These are phyloP conservation scores for Margaritispora aquatica DNA, from an alignment of 495 filamentous ascomycete species.

Conservation along the genomic window DNA sequence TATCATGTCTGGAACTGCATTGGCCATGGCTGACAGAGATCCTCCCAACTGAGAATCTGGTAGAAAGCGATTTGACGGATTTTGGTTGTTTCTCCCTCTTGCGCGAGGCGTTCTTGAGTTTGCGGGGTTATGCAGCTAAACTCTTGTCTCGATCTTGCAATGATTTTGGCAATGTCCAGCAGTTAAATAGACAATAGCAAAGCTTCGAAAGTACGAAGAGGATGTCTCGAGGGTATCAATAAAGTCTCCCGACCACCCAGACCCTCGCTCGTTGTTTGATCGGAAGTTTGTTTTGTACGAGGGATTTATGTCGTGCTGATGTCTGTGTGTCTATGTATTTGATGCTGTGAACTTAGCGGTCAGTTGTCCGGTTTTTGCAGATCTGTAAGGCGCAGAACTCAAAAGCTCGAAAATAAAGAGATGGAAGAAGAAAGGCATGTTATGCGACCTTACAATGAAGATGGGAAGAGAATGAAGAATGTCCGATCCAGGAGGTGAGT, in stretches of 20 bases:
- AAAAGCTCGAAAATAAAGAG: background rate
- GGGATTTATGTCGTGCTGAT: background rate
- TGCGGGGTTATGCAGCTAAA: background rate
- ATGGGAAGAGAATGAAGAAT: no score
- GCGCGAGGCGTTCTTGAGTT: background rate
- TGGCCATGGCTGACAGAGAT: slow-evolving; percentile 17
- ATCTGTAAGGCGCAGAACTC: background rate
- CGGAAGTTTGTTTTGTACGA: background rate
- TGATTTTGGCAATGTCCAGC: no score
- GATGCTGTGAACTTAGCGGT: background rate
- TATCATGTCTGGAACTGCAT: slow-evolving; percentile 10
- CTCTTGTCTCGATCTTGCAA: background rate
- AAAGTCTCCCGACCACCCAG: background rate
- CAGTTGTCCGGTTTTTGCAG: background rate
- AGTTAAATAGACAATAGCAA: no score
- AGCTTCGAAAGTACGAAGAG: no score
- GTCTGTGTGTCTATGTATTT: background rate
- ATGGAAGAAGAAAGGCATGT: background rate
- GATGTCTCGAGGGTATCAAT: no score
- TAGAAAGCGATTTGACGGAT: background rate
- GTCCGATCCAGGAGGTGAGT: background rate
- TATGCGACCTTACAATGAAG: no score
- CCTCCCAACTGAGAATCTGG: background rate
- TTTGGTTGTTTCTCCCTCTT: background rate
- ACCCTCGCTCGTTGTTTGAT: background rate